phyloP scores from a whole-genome alignment of 345 rosid genomes.

The Triadica sebifera region DNA sequence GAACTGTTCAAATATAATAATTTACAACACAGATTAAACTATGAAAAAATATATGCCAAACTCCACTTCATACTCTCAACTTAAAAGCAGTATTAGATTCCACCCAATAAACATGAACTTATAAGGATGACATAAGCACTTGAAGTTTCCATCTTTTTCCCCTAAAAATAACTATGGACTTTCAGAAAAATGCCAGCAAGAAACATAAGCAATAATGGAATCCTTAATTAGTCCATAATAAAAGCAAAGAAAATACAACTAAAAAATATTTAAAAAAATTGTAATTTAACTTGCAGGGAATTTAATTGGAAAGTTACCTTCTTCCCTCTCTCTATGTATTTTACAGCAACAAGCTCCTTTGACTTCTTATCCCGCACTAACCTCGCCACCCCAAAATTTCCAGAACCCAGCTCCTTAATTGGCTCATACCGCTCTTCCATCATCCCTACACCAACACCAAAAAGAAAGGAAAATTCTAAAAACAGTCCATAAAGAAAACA shows the following conservation, averaged over 20 bases:
- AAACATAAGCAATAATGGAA: neutral
- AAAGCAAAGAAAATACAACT: neutral
- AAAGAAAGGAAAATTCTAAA: too few relatives aligned
- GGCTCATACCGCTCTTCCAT: slow-evolving; percentile 61
- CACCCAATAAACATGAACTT: too few relatives aligned
- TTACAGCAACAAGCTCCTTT: slow-evolving; percentile 86
- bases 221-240: neutral
- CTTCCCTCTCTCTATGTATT: slow-evolving; percentile 88
- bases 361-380: slow-evolving; percentile 77
- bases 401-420: slow-evolving; percentile 75
- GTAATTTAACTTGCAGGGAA: too few relatives aligned
- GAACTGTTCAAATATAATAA: too few relatives aligned
- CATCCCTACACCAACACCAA: neutral
- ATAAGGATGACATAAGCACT: too few relatives aligned
- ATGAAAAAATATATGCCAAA: neutral
- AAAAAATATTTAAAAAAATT: too few relatives aligned
- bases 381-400: slow-evolving; percentile 91
- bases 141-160: too few relatives aligned
- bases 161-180: too few relatives aligned
- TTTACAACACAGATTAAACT: too few relatives aligned
- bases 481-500: neutral
- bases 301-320: slow-evolving; percentile 44
- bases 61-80: neutral
- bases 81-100: too few relatives aligned
- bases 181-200: too few relatives aligned